Evolutionary conservation across 164 flowering plant species (phyloP).

Genomic region (Aristolochia californica): DNA sequence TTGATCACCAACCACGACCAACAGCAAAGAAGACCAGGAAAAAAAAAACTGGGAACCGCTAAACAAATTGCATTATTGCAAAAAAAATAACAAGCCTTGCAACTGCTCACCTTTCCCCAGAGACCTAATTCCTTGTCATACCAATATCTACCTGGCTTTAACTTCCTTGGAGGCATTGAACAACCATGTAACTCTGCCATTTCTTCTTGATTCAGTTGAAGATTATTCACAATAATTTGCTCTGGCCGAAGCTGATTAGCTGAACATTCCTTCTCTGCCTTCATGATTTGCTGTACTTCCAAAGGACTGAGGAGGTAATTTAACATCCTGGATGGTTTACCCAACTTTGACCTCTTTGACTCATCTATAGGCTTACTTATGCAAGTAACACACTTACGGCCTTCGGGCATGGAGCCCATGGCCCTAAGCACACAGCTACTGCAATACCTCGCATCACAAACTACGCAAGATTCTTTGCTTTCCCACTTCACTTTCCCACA

Average conservation of each 20-base stretch:
- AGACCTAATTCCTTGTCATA: conserved; percentile 95
- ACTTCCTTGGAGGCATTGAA: conserved; percentile 64
- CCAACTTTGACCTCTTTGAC: conserved; percentile 56
- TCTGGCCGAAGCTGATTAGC: conserved; percentile 98
- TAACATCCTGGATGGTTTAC: conserved; percentile 65
- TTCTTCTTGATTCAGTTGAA: conserved; percentile 70
- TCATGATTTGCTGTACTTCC: conserved; percentile 93
- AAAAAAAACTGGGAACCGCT: background rate
- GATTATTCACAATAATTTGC: conserved; percentile 77
- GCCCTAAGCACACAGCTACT: conserved; percentile 88
- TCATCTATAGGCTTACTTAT: conserved; percentile 80
- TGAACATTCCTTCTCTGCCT: conserved; percentile 87
- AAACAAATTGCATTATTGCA: background rate
- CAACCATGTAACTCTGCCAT: conserved; percentile 81
- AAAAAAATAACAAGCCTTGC: background rate
- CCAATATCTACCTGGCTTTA: conserved; percentile 96
- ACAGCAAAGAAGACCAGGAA: background rate
- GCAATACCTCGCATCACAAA: conserved; percentile 86
- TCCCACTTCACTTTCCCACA: conserved; percentile 92
- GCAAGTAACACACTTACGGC: conserved; percentile 95
- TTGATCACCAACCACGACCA: background rate
- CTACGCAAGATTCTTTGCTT: conserved; percentile 74
- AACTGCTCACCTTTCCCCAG: conserved; percentile 81
- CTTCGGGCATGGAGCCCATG: conserved; percentile 99
- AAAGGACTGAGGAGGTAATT: conserved; percentile 68